These are phyloP conservation scores for Gautieria morchelliformis DNA, from an alignment of 768 basidiomycete species.

Conservation along the genomic window DNA sequence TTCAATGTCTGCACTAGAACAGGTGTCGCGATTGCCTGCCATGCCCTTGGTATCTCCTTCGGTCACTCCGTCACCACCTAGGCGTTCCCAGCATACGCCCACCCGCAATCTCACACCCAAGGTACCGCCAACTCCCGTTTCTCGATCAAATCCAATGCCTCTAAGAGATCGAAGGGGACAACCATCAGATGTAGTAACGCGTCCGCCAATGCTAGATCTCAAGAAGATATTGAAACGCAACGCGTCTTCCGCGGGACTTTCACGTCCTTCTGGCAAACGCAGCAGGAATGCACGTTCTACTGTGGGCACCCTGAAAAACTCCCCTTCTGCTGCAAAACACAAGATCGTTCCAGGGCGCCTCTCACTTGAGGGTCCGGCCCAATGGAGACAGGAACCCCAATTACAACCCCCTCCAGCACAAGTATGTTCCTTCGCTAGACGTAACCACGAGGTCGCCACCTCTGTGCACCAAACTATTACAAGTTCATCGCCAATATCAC, in stretches of 20 bases:
- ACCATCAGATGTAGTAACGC: not conserved
- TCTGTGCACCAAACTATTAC: too few species aligned
- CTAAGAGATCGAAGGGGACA: not conserved
- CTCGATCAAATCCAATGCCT: not conserved
- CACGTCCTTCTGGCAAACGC: not conserved
- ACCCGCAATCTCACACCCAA: not conserved
- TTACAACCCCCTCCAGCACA: too few species aligned
- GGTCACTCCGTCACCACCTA: not conserved
- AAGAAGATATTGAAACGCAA: conserved; percentile 1
- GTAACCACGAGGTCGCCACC: too few species aligned
- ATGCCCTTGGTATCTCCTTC: conserved; percentile 3
- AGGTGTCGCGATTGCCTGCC: not conserved
- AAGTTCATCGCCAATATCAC: too few species aligned
- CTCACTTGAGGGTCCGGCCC: too few species aligned
- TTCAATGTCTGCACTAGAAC: not conserved
- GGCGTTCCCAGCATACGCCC: not conserved
- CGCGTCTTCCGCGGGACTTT: not conserved
- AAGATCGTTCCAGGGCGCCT: too few species aligned
- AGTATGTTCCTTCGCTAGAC: too few species aligned
- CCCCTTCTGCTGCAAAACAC: too few species aligned
- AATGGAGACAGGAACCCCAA: too few species aligned
- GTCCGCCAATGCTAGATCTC: conserved; percentile 1
- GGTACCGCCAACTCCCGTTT: not conserved
- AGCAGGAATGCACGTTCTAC: not conserved
- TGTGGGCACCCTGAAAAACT: not conserved